Evolutionary conservation across 1,284 basidiomycete genomes (phyloP).

Genomic region (Coniferiporia sulphurascens): DNA sequence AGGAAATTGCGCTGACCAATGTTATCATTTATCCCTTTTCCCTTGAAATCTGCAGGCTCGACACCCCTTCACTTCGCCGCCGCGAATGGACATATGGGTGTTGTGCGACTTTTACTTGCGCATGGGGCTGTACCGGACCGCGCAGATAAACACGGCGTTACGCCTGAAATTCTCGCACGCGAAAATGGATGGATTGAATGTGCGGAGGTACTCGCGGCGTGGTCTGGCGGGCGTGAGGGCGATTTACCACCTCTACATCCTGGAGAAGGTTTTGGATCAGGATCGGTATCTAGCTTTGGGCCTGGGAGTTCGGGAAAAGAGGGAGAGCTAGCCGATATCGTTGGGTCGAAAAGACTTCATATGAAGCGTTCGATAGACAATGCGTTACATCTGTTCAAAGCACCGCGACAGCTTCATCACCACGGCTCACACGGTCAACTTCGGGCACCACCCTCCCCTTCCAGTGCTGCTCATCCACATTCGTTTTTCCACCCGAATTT

Average conservation of each 20-base stretch:
- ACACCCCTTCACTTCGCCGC: conserved; percentile 53
- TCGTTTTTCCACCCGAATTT: not conserved
- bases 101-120: conserved; percentile 42
- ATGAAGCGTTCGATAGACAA: conserved; percentile 19
- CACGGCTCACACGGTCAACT: conserved; percentile 14
- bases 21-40: not conserved
- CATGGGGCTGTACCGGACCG: conserved; percentile 41
- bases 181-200: conserved; percentile 19
- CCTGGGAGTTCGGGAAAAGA: not conserved
- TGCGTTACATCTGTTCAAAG: conserved; percentile 15
- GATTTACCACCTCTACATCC: conserved; percentile 9
- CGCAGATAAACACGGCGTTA: conserved; percentile 45
- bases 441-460: conserved; percentile 13
- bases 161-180: conserved; percentile 26
- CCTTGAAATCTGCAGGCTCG: conserved; percentile 30
- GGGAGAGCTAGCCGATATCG: not conserved
- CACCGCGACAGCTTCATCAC: conserved; percentile 10
- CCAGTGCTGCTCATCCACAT: not conserved
- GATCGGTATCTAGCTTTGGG: not conserved
- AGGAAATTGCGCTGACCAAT: not conserved
- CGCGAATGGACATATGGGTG: conserved; percentile 43
- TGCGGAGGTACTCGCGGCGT: conserved; percentile 14
- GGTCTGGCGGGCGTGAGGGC: conserved; percentile 10
- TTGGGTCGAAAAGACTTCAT: conserved; percentile 7
- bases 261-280: not conserved